Percentiles rank a stretch among this genome's conserved stretches.
phyloP scores from a whole-genome alignment of 768 basidiomycete species.

The Suillus bovinus region DNA sequence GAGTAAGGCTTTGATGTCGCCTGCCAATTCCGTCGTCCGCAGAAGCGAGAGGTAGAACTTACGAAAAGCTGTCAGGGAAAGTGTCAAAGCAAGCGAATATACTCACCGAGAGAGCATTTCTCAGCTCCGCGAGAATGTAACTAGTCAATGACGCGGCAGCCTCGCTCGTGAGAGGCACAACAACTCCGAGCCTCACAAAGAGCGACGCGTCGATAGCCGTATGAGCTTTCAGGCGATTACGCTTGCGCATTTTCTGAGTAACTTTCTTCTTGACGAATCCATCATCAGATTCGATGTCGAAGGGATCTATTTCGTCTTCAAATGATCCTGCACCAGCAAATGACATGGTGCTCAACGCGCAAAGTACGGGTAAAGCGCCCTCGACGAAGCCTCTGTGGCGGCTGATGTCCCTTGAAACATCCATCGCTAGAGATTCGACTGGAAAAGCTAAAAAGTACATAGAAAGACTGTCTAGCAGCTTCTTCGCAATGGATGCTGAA shows the following conservation, averaged over 20 bases:
- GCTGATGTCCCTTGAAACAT: conserved; percentile 16
- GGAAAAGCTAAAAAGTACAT: conserved; percentile 26
- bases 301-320: conserved; percentile 6
- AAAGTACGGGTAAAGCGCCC: conserved; percentile 25
- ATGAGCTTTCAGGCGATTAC: conserved; percentile 14
- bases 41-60: conserved; percentile 31
- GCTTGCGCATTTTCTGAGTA: conserved; percentile 32
- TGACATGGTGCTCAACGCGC: conserved; percentile 14
- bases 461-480: conserved; percentile 29
- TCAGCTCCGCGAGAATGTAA: conserved; percentile 27
- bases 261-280: conserved; percentile 16
- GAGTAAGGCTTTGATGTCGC: conserved; percentile 6
- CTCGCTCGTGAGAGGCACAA: conserved; percentile 25
- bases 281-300: conserved; percentile 6
- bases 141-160: conserved; percentile 19
- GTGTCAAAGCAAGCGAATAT: neutral
- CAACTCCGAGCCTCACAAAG: conserved; percentile 30
- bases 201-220: conserved; percentile 25
- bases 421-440: conserved; percentile 15
- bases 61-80: neutral
- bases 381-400: conserved; percentile 24
- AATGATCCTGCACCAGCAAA: neutral
- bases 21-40: conserved; percentile 15
- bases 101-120: conserved; percentile 31
- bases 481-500: conserved; percentile 19